Conservation (phyloP, 108 stramenopile genomes). For the Cyclostephanos tholiformis region DNA sequence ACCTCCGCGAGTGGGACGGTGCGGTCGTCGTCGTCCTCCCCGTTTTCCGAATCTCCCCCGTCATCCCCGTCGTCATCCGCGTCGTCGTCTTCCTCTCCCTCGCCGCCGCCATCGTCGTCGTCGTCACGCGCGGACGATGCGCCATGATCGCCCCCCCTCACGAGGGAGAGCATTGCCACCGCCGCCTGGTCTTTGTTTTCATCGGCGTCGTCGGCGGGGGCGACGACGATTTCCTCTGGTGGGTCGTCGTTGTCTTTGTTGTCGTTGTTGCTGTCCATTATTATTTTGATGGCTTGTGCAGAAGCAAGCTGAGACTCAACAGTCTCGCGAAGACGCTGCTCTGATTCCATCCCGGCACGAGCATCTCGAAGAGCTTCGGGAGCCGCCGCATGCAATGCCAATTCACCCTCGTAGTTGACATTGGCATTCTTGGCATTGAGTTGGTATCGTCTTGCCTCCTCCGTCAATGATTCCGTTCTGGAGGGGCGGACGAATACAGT, state of each 20-base stretch:
- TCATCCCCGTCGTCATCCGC: not conserved
- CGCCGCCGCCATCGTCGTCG: too few relatives aligned
- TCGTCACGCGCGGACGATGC: too few relatives aligned
- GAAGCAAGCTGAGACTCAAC: slow-evolving; percentile 56
- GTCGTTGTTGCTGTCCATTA: too few relatives aligned
- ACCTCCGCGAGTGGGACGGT: not conserved
- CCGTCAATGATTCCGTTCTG: slow-evolving; percentile 48
- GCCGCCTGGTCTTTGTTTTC: too few relatives aligned
- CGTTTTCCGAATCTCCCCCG: not conserved
- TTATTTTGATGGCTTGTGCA: too few relatives aligned
- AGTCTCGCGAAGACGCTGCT: slow-evolving; percentile 50
- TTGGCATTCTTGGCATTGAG: slow-evolving; percentile 49
- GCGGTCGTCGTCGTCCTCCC: not conserved
- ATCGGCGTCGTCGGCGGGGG: too few relatives aligned
- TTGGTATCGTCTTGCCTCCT: slow-evolving; percentile 62
- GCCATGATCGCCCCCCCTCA: too few relatives aligned
- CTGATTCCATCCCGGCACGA: slow-evolving; percentile 61
- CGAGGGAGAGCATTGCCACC: too few relatives aligned
- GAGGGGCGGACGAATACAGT: too few relatives aligned
- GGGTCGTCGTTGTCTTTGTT: too few relatives aligned
- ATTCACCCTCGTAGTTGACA: slow-evolving; percentile 84
- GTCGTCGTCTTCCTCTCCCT: too few relatives aligned
- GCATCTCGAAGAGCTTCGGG: slow-evolving; percentile 64
- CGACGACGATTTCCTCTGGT: too few relatives aligned
- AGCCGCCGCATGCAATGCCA: slow-evolving; percentile 77